Evolutionary conservation across 352 stramenopile species (phyloP), one percentile per base, ranked within the genome.

Genomic region (Globisporangium barbulae): DNA sequence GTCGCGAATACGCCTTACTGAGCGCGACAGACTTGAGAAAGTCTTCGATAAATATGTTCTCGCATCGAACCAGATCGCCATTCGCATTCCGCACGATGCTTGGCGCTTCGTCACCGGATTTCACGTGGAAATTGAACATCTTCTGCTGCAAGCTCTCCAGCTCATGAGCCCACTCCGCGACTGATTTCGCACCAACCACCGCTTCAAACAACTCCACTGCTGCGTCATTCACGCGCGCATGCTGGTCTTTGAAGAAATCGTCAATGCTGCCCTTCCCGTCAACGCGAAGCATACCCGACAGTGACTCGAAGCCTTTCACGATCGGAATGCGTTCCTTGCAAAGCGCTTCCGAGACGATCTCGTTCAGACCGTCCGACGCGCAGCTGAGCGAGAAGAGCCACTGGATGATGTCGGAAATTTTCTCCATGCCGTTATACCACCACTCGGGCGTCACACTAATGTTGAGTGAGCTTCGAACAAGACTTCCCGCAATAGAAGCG

Each of bases 21-120:
- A 89, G 69, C 37, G 79, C 79, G 10, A 90, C 69, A 9, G 73
- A 74, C 62, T 87, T 83, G 45, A 92, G 70, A 62, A 91, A 89
- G 52, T 89, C 76, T 41, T 88, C 76, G 66, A 90, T 88, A 79
- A 91, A 89, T 72, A 89, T 31, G 68, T 92, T 92, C 41, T 84
- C 74, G 56, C 75, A 85, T 9, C 56, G 64, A 42, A 78, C 72
- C 15, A 61, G 49, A 33, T 73, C 74, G 45, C 68, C 75, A 64
- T 74, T 65, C 53, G 65, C 64, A 41, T 79, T 58, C 21, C 80
- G 71, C 13, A 69, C 63, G 31, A 56, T 35, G 17, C 48, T 69
- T 10, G 55, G 37, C 22, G 48, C 55, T 22, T 69, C 63, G 4
- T 64, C 56, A 4, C 50, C 31, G 4, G 37, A 2, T 15, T 64